Percentiles rank a stretch among this genome's conserved stretches.
Evolutionary conservation across 176 grass and related monocot genomes (phyloP).

Genomic region (Phyllostachys edulis): DNA sequence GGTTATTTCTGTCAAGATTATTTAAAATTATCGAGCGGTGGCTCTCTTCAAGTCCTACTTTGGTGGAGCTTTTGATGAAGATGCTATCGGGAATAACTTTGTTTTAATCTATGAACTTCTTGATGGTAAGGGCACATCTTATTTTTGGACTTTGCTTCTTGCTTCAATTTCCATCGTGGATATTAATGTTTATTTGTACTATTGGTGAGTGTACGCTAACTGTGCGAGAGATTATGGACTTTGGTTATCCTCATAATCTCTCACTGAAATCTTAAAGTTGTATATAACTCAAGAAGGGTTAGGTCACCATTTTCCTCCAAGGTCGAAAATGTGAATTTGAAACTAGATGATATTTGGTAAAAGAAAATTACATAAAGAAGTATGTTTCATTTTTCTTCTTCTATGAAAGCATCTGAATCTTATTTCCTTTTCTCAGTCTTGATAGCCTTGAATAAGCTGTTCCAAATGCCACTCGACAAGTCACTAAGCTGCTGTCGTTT

Average conservation of each 20-base stretch:
- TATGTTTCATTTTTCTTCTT: conserved; percentile 4
- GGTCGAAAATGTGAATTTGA: conserved; percentile 49
- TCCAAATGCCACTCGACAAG: conserved; percentile 97
- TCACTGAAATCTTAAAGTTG: conserved; percentile 97
- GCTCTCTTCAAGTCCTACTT: conserved; percentile 97
- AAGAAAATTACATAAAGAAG: background rate
- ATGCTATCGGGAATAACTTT: conserved; percentile 99
- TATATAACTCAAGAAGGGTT: conserved; percentile 98
- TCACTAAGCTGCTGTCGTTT: conserved; percentile 96
- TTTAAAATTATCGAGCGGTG: conserved; percentile 73
- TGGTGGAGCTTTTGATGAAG: conserved; percentile 93
- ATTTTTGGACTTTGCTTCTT: conserved; percentile 20
- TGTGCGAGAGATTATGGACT: conserved; percentile 99
- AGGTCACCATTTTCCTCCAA: conserved; percentile 97
- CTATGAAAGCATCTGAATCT: conserved; percentile 26
- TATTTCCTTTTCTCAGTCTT: conserved; percentile 35
- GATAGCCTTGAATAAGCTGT: conserved; percentile 79
- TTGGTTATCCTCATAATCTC: conserved; percentile 97
- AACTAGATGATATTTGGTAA: conserved; percentile 5
- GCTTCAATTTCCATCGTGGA: conserved; percentile 28
- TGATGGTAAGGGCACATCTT: conserved; percentile 68
- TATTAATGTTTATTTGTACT: conserved; percentile 26
- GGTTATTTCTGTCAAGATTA: conserved; percentile 12
- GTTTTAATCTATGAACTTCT: no score
- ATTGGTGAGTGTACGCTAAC: conserved; percentile 1